Base-by-base conservation (phyloP, 2,329 filamentous ascomycete species). In the Macrophomina tecta region DNA sequence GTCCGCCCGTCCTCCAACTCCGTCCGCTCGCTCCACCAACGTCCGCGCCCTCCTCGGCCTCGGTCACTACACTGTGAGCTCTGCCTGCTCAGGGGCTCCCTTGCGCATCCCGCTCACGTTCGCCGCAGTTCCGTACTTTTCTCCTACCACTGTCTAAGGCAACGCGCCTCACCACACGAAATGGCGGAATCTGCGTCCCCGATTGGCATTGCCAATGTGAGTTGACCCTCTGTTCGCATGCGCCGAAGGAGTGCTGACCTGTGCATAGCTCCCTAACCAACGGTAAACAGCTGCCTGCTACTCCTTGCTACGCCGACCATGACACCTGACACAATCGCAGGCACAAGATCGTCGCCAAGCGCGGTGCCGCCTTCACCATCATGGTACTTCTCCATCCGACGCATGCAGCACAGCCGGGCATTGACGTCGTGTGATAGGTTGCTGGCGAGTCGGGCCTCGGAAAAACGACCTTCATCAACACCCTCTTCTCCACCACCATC, bases 391-490 rank as follows among this genome's bases (percentile, higher is more conserved):
- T 60, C 49, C 45, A 58, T 30, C 11, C 4, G 28, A 32, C 34
- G 2, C 48, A 16, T 5, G 23, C 34, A 28, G 23, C 32, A 34
- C 12, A 11, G 8, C 11, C 38, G 2, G 48, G 36, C 32, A 66
- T 61, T 66, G 32, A 68, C 77, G 81, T 72, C 78, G 73, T 68
- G 67, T 48, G 68, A 56, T 76, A 97, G 93, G 93, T 98, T 83
- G 95, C 95, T 84, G 94, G 94, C 85, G 94, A 99, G 86, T 98
- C 95, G 73, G 94, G 94, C 78, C 85, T 98, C 74, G 95, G 95
- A 86, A 99, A 99, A 89, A 99, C 96, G 32, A 99, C 95, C 76
- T 99, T 99, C 84, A 98, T 99, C 89, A 99, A 99, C 90, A 99
- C 95, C 68, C 90, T 99, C 69, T 99, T 99, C 88, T 99, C 95